Evolutionary conservation across 768 basidiomycete genomes (phyloP), one percentile per base, ranked within the genome.

Genomic region (Pleurotus eryngii): DNA sequence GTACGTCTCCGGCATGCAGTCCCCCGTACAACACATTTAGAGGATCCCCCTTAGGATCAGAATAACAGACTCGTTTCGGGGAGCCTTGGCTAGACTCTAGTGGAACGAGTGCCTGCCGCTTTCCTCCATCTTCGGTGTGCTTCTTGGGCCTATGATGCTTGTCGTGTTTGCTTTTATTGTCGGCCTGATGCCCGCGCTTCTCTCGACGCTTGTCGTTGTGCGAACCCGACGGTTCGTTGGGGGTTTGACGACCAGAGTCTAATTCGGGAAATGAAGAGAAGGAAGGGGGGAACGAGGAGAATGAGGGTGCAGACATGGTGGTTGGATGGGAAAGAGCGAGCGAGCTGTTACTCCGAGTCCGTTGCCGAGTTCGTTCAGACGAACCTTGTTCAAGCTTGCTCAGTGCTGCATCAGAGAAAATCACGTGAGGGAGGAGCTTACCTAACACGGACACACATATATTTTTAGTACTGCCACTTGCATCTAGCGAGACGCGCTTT

Each of bases 231-330:
- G 30, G 30, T 35, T 35, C 30, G 11, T 35, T 35, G 46, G 57
- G 49, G 40, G 64, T 58, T 68, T 67, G 53, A 4, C 78, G 69
- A 3, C 74, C 77, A 51, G 75, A 69, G 18, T 81, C 79, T n/a
- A 81, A 57, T 54, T 86, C 83, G 37, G 88, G 87, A 67, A 90
- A 90, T 24, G 87, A 87, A 12, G 79, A 67, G 67, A 90, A 90
- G 1, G 85, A 83, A 1, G 84, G 83, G 27, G 85, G 79, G 64
- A 87, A 79, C 3, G 83, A 84, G 2, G 80, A 78, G 68, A 84
- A 86, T 3, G 86, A 83, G 49, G 83, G 80, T 35, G 81, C 69
- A 62, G 79, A 72, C 80, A 85, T 78, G 30, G 55, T 35, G 30
- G 30, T 35, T 35, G 30, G 30, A 11, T 35, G 30, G 8, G 30